These are phyloP conservation scores for Blastobotrys mokoenaii DNA, from an alignment of 805 yeast genomes.

Conservation along the genomic window DNA sequence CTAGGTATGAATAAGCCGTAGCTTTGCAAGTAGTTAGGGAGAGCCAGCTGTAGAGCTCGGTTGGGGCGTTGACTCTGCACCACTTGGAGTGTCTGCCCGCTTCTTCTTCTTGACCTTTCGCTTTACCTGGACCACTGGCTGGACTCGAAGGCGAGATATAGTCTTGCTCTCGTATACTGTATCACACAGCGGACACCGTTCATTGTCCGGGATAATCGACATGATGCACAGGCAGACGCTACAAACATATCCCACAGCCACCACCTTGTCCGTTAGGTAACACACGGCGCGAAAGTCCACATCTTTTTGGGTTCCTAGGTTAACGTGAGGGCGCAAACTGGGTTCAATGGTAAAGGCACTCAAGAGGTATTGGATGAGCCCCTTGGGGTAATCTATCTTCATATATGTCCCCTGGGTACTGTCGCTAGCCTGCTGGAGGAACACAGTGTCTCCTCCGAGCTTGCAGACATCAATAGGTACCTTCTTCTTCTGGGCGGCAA, in stretches of 20 bases:
- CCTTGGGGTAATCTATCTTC: constrained; percentile 55
- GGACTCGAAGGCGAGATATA: constrained; percentile 47
- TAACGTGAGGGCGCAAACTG: constrained; percentile 60
- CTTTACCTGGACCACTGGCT: constrained; percentile 46
- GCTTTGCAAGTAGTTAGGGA: too few species aligned
- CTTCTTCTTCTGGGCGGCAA: constrained; percentile 85
- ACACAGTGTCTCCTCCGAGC: constrained; percentile 62
- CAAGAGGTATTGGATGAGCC: constrained; percentile 70
- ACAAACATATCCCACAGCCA: constrained; percentile 91
- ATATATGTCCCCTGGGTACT: constrained; percentile 88
- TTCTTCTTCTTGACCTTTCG: constrained; percentile 30
- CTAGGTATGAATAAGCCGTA: too few species aligned
- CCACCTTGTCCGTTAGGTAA: constrained; percentile 79
- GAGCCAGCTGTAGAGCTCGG: too few species aligned
- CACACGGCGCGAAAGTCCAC: constrained; percentile 95
- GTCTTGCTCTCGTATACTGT: constrained; percentile 63
- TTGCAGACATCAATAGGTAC: constrained; percentile 88
- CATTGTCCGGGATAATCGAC: constrained; percentile 43
- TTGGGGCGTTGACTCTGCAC: neutral
- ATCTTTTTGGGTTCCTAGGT: constrained; percentile 72
- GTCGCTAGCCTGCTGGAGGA: constrained; percentile 91
- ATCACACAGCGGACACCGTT: constrained; percentile 79
- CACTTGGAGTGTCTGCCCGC: constrained; percentile 5
- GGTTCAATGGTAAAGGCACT: constrained; percentile 88
- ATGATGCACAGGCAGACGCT: constrained; percentile 80